phyloP scores from a whole-genome alignment of 2,329 filamentous ascomycete genomes.

The Stachybotrys chlorohalonatus region DNA sequence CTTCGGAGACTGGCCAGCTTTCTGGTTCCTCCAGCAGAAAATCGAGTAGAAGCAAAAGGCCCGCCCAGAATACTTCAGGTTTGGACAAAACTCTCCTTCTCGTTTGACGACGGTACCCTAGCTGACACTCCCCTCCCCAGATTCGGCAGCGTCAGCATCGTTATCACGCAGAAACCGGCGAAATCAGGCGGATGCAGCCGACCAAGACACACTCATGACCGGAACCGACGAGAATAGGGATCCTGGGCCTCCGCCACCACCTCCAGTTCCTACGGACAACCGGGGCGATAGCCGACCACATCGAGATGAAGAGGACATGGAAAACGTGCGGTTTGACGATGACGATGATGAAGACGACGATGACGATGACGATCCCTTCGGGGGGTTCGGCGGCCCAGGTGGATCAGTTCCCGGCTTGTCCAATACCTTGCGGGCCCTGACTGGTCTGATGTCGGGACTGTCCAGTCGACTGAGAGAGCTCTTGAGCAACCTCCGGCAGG shows the following conservation, averaged over 20 bases:
- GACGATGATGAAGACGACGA: slow-evolving; percentile 52
- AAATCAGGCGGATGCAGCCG: slow-evolving; percentile 37
- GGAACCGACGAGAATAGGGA: slow-evolving; percentile 51
- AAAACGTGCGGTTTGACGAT: slow-evolving; percentile 29
- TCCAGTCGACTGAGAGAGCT: slow-evolving; percentile 72
- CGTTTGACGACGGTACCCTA: not conserved
- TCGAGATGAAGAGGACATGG: slow-evolving; percentile 34
- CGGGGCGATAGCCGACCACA: slow-evolving; percentile 26
- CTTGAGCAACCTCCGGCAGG: slow-evolving; percentile 65
- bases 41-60: slow-evolving; percentile 62
- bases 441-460: slow-evolving; percentile 84
- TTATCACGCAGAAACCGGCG: slow-evolving; percentile 44
- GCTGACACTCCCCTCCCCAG: slow-evolving; percentile 12
- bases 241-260: slow-evolving; percentile 31
- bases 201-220: slow-evolving; percentile 63
- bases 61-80: slow-evolving; percentile 36
- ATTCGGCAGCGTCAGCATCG: slow-evolving; percentile 22
- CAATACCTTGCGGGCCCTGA: slow-evolving; percentile 75
- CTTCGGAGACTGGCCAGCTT: slow-evolving; percentile 46
- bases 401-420: slow-evolving; percentile 59
- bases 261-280: slow-evolving; percentile 24
- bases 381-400: slow-evolving; percentile 58
- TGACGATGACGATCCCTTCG: slow-evolving; percentile 56
- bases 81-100: slow-evolving; percentile 5
- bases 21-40: slow-evolving; percentile 63